phyloP scores from a whole-genome alignment of 2,329 filamentous ascomycete genomes.

The Nigrograna mackinnonii region DNA sequence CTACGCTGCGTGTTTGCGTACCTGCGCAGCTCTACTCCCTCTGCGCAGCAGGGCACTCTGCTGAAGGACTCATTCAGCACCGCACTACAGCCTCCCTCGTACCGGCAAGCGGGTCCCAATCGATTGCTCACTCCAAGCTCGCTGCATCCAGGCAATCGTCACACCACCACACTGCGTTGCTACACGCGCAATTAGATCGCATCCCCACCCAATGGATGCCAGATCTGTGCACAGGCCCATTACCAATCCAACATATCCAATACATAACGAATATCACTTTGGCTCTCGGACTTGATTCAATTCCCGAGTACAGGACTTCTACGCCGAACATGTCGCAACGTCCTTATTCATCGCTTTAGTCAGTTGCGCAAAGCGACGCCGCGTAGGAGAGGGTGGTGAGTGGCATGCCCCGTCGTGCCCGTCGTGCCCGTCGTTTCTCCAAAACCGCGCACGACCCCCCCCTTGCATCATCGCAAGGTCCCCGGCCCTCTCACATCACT shows the following conservation, averaged over 20 bases:
- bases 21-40: neutral
- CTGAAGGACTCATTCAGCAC: too few relatives aligned
- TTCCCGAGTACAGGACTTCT: too few relatives aligned
- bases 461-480: neutral
- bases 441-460: neutral
- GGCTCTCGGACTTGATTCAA: too few relatives aligned
- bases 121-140: neutral
- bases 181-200: constrained; percentile 2
- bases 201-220: constrained; percentile 6
- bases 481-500: constrained; percentile 12
- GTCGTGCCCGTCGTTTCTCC: too few relatives aligned
- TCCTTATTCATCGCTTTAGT: too few relatives aligned
- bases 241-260: too few relatives aligned
- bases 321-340: too few relatives aligned
- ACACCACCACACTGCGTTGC: neutral
- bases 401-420: too few relatives aligned
- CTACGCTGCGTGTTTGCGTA: neutral
- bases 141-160: neutral
- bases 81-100: too few relatives aligned
- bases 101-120: neutral
- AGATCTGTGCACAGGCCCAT: too few relatives aligned
- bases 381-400: too few relatives aligned
- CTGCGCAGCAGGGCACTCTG: neutral
- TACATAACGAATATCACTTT: too few relatives aligned
- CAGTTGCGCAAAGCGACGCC: constrained; percentile 13